Conservation (phyloP, 2,329 filamentous ascomycete species). For the Aspergillus unguis region DNA sequence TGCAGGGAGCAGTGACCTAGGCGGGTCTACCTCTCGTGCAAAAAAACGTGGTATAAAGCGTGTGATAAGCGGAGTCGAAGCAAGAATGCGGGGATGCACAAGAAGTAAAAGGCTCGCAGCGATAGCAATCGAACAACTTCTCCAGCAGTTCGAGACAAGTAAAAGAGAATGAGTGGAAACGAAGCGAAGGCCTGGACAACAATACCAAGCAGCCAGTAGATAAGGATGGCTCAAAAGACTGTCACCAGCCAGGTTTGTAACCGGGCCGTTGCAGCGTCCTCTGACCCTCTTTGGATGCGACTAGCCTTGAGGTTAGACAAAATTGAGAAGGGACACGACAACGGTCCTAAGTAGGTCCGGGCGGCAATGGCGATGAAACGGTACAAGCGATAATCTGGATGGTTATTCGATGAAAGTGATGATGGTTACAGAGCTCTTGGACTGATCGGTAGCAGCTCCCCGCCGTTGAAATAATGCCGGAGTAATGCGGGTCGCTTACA, state of each 20-base stretch:
- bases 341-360: conserved; percentile 6
- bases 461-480: conserved; percentile 4
- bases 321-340: conserved; percentile 4
- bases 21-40: background rate
- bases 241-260: conserved; percentile 9
- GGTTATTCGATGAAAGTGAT: background rate
- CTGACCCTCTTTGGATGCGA: conserved; percentile 10
- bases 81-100: conserved; percentile 5
- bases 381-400: background rate
- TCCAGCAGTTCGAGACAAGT: background rate
- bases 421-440: conserved; percentile 2
- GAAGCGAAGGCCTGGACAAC: background rate
- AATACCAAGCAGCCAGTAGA: conserved; percentile 3
- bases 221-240: conserved; percentile 1
- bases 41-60: background rate
- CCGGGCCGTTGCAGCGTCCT: conserved; percentile 9
- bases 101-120: background rate
- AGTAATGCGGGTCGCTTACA: background rate
- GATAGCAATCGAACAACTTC: background rate
- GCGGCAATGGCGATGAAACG: background rate
- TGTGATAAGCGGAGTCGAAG: conserved; percentile 1
- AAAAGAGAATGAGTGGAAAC: background rate
- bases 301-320: conserved; percentile 10
- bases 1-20: background rate
- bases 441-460: background rate